Evolutionary conservation across 1,284 basidiomycete species (phyloP), one percentile per base, ranked within the genome.

Genomic region (Mycosarcoma maydis): DNA sequence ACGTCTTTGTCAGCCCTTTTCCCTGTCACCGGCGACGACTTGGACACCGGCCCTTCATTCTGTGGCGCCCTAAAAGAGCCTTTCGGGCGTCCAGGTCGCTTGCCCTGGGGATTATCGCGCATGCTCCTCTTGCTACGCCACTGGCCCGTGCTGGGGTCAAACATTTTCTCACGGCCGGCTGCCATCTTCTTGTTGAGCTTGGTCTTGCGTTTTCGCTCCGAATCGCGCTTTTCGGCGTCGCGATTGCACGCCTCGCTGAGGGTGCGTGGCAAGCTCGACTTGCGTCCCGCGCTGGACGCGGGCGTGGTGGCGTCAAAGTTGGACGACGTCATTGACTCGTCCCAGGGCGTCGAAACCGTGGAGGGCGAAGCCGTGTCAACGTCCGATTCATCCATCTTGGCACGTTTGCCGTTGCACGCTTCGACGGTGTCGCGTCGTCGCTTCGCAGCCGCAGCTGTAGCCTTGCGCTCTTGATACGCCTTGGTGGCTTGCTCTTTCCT

Each of bases 101-200:
- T 64, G 13, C 68, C 69, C 33, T 47, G 30, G 1, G 73, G 73
- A 23, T 76, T 76, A 45, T 76, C 73, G 22, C 57, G 43, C 53
- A 76, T 69, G 40, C 72, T 74, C 23, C 73, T 56, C 20, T 60
- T 60, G 23, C 62, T 74, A n/a, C 73, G 52, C 58, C 58, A 69
- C 24, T 70, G 58, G 43, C 73, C 73, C 11, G 59, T 62, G 51
- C 44, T 59, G 6, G 60, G 58, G 29, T 69, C 66, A 24, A 62
- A 47, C 13, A 69, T 59, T 13, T 62, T 55, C n/a, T 69, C 59
- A 19, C 59, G 49, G 37, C 62, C 66, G 3, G 66, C 54, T 34
- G 54, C 50, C 54, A 73, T 73, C 60, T 61, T 57, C 42, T 66
- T 46, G 34, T 50, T 53, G 9, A 61, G 58, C 45, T 61, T 60